These are phyloP conservation scores for Eucalyptus melliodora DNA, from an alignment of 345 rosid genomes.

Conservation along the genomic window DNA sequence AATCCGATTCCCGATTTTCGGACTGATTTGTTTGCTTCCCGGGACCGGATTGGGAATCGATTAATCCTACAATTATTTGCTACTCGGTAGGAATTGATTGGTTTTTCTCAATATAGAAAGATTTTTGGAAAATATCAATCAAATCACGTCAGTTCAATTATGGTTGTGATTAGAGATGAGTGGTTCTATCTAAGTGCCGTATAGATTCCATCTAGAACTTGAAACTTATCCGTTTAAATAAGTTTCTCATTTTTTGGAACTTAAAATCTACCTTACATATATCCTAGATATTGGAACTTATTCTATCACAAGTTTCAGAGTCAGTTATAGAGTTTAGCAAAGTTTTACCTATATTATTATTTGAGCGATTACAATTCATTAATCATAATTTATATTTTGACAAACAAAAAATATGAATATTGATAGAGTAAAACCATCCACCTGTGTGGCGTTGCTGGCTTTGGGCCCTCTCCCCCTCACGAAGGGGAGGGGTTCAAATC, in stretches of 20 bases:
- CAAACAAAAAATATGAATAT: too few species aligned
- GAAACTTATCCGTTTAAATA: fast-evolving
- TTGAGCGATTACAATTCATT: too few species aligned
- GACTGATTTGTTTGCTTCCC: fast-evolving
- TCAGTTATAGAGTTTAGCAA: fast-evolving
- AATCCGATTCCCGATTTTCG: not conserved
- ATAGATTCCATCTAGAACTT: fast-evolving
- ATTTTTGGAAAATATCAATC: not conserved
- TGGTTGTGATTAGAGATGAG: not conserved
- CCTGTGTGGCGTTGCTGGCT: too few species aligned
- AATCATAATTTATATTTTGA: too few species aligned
- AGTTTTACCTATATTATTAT: fast-evolving
- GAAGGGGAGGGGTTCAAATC: too few species aligned
- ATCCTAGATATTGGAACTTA: too few species aligned
- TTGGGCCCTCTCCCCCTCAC: too few species aligned
- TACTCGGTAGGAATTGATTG: not conserved
- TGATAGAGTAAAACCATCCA: too few species aligned
- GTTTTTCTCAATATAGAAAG: not conserved
- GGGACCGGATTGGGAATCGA: fast-evolving
- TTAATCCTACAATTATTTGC: too few species aligned
- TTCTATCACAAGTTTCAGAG: fast-evolving
- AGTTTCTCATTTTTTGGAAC: fast-evolving
- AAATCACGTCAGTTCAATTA: fast-evolving
- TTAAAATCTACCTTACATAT: fast-evolving
- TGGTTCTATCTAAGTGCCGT: fast-evolving